A percentile compares a stretch with the other conserved stretches of the same genome.
These are phyloP conservation scores for Plasmodium sp. DNA, from an alignment of 169 alveolate genomes.

Conservation along the genomic window DNA sequence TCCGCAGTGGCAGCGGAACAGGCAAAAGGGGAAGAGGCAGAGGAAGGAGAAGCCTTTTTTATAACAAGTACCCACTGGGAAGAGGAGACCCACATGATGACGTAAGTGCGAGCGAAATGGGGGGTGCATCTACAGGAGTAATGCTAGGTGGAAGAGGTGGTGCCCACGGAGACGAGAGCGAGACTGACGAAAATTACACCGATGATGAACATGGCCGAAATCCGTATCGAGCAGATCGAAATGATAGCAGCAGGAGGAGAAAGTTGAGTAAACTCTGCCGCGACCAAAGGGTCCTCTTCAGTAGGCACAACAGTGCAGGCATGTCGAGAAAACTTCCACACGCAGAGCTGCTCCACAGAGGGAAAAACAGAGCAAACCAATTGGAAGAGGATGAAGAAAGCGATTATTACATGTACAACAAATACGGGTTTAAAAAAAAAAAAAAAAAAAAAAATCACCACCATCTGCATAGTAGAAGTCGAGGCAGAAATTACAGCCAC, in stretches of 20 bases:
- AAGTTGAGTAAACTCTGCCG: background rate
- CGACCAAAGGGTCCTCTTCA: background rate
- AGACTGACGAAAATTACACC: background rate
- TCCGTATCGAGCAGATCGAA: background rate
- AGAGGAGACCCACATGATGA: background rate
- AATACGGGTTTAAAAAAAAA: background rate
- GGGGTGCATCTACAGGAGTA: background rate
- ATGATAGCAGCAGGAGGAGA: background rate
- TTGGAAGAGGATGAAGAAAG: background rate
- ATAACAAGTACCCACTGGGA: background rate
- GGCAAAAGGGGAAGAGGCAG: background rate
- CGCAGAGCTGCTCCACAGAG: background rate
- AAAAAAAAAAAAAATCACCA: background rate
- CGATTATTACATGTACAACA: conserved; percentile 12
- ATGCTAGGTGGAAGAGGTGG: background rate
- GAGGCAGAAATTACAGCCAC: background rate
- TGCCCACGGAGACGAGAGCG: background rate
- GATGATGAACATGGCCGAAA: background rate
- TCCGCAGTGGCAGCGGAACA: background rate
- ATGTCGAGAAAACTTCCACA: background rate
- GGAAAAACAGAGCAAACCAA: background rate
- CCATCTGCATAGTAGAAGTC: background rate
- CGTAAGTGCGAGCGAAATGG: background rate
- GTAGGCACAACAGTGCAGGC: background rate
- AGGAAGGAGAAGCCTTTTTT: background rate